Percentiles rank a stretch among this genome's conserved stretches.
These are phyloP conservation scores for Hypomontagnella monticulosa DNA, from an alignment of 495 filamentous ascomycete species.

Conservation along the genomic window DNA sequence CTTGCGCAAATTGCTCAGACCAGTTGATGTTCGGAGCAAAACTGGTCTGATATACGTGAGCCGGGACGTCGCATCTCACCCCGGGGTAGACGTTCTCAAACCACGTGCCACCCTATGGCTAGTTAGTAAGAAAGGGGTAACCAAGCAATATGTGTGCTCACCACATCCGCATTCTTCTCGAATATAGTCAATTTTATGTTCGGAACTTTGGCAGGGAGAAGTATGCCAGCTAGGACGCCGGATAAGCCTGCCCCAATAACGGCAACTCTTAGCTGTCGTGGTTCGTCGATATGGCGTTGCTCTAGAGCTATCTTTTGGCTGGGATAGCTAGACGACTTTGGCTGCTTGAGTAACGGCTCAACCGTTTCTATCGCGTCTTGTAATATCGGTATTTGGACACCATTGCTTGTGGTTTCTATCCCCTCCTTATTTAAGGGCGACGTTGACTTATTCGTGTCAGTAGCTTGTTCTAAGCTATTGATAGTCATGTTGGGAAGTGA, in stretches of 20 bases:
- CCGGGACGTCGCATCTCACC: conserved; percentile 74
- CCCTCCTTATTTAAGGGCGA: conserved; percentile 3
- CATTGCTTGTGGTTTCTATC: conserved; percentile 15
- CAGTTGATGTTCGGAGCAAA: conserved; percentile 74
- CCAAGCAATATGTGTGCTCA: conserved; percentile 23
- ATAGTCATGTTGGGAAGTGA: conserved; percentile 22
- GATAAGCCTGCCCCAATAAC: conserved; percentile 74
- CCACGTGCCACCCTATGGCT: conserved; percentile 70
- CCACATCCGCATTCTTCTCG: conserved; percentile 76
- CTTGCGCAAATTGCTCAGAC: conserved; percentile 71
- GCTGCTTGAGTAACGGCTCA: conserved; percentile 22
- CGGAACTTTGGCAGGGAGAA: conserved; percentile 65
- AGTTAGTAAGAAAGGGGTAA: conserved; percentile 16
- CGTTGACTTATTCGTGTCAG: conserved; percentile 9
- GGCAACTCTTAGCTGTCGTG: conserved; percentile 64
- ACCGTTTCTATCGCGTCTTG: conserved; percentile 13
- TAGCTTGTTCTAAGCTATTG: conserved; percentile 12
- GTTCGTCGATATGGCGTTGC: conserved; percentile 65
- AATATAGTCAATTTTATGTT: conserved; percentile 70
- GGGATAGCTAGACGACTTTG: conserved; percentile 20
- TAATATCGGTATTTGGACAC: conserved; percentile 20
- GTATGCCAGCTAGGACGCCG: conserved; percentile 68
- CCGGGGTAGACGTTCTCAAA: conserved; percentile 77
- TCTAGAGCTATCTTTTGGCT: conserved; percentile 41
- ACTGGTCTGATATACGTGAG: conserved; percentile 74